Conservation (phyloP, 305 asterid genomes). For the Salvia sclarea region DNA sequence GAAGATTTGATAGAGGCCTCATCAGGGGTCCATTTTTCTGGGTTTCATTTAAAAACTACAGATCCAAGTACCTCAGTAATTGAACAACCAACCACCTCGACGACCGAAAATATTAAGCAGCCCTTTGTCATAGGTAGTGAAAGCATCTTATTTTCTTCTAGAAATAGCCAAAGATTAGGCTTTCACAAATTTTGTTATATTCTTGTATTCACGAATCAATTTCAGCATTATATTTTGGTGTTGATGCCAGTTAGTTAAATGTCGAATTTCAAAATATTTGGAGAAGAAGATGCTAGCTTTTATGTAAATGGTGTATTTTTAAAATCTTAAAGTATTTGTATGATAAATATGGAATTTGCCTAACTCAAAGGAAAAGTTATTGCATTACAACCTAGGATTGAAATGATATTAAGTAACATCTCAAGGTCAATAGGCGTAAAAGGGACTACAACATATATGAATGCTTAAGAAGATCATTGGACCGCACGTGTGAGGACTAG, state of each 20-base stretch:
- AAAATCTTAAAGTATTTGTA: neutral
- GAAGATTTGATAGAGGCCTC: slow-evolving; percentile 85
- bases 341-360: neutral
- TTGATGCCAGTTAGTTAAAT: slow-evolving; percentile 1
- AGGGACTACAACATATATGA: neutral
- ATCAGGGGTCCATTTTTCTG: slow-evolving; percentile 88
- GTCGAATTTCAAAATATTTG: neutral
- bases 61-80: slow-evolving; percentile 37
- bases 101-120: slow-evolving; percentile 59
- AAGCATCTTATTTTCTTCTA: slow-evolving; percentile 23
- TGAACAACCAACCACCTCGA: slow-evolving; percentile 55
- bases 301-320: neutral
- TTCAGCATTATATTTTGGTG: slow-evolving; percentile 14
- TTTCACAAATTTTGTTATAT: slow-evolving; percentile 22
- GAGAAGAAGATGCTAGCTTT: slow-evolving; percentile 12
- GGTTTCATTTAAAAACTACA: slow-evolving; percentile 65
- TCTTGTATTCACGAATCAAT: slow-evolving; percentile 25
- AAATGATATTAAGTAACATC: slow-evolving; percentile 3
- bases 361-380: neutral
- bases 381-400: neutral
- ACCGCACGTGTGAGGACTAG: neutral
- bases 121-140: slow-evolving; percentile 87
- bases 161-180: slow-evolving; percentile 15
- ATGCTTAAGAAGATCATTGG: slow-evolving; percentile 14
- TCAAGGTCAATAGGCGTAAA: neutral